Base-by-base conservation (phyloP, 2,329 filamentous ascomycete genomes). In the Trichophyton schoenleinii region DNA sequence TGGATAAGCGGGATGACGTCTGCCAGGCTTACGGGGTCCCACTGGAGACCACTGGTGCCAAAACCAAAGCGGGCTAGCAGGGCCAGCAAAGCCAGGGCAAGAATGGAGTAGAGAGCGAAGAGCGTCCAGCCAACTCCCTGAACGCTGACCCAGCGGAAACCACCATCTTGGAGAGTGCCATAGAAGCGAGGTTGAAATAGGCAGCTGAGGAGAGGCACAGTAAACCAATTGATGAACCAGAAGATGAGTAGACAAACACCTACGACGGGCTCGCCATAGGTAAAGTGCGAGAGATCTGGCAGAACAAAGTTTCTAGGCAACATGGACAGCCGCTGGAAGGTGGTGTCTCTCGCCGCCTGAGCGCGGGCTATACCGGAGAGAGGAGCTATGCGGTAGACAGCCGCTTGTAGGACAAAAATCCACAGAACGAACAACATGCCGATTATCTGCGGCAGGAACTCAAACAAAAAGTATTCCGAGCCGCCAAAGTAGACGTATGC, bases 21-120 rank as follows among this genome's bases (percentile, higher is more conserved):
- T 2, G 88, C 91, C 6, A 96, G 77, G 25, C 86, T 92, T 53
- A 87, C 81, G 1, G 90, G 82, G 70, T 96, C 90, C 91, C 91
- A 96, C 69, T 87, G 81, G 64, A 96, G 77, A 0, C 91, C 91
- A 0, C 90, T 95, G 67, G 79, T 80, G 34, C 81, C 79, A 22
- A 79, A 74, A 60, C 81, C 76, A 75, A 91, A 89, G 64, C 83
- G 87, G n/a, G 83, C 65, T 64, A 86, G 75, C 8, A 91, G 71
- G 1, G 83, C 72, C 9, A 83, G 60, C 1, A 84, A 68, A 0
- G 86, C 83, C 5, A 82, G 66, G 1, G 87, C 68, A 55, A 92
- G 74, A 3, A 90, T 72, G 38, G 86, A 73, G 73, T 96, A 96
- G 0, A 95, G 73, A 0, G 77, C 84, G 34, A 94, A 82, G 28